Base-by-base conservation (phyloP, 495 filamentous ascomycete species). In the Polyplosphaeria fusca region DNA sequence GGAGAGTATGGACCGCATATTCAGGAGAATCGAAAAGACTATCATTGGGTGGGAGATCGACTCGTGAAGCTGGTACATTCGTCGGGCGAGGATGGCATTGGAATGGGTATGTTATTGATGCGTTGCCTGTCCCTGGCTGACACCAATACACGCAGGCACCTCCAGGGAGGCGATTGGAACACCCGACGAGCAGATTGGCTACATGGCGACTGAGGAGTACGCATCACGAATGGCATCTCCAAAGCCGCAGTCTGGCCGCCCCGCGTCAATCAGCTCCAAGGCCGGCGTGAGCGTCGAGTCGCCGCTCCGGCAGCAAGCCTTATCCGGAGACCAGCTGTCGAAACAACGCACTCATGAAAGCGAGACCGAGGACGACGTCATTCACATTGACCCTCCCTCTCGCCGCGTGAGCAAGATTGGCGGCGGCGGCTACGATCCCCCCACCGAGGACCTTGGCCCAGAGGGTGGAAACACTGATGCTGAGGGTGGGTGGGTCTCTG, bases 31-130 rank as follows among this genome's bases (percentile, higher is more conserved):
- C 77, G 85, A 52, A 82, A 84, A 41, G 86, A 92, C 73, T 93
- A 86, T 77, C 90, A 89, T 55, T 76, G 95, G 81, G 95, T 88
- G 70, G 91, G 87, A 57, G 88, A 90, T 39, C 88, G 95, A 64
- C 74, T 99, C 64, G 94, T 95, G 71, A 90, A 89, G 74, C 84
- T 95, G 60, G 91, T 97, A 45, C 77, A 82, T 41, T 78, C 89
- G 41, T 87, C 86, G 28, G 80, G 79, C 32, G 80, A 75, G 59
- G 77, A 75, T 60, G 85, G 85, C 40, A 76, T 82, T 68, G 86
- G 84, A 64, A 70, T 83, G 68, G 85, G 65, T 66, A 60, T 41
- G 66, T 52, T 57, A 37, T 60, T 38, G 44, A 47, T 45, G 25
- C 47, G 28, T 20, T 26, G 1, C 28, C n/a, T 40, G 52, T 40